Evolutionary conservation across 2,329 filamentous ascomycete genomes (phyloP).

Genomic region (Pseudogymnoascus sp.): DNA sequence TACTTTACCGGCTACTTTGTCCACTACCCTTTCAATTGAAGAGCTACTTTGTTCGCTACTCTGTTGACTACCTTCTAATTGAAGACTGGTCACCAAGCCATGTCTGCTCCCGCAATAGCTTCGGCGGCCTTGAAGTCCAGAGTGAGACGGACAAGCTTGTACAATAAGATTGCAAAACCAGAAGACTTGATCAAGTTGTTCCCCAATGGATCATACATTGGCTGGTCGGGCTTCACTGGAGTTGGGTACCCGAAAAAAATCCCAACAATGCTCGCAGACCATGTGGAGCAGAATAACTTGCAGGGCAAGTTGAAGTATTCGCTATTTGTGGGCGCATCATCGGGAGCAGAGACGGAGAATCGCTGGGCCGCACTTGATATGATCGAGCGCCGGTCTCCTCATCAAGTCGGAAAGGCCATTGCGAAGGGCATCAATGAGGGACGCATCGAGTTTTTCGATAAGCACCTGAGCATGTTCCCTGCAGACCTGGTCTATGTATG

Average conservation of each 20-base stretch:
- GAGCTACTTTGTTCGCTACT: no score
- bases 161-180: constrained; percentile 70
- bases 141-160: constrained; percentile 64
- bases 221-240: constrained; percentile 86
- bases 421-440: constrained; percentile 85
- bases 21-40: not conserved
- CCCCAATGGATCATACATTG: constrained; percentile 76
- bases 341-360: constrained; percentile 79
- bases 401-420: constrained; percentile 86
- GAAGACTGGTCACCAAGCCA: not conserved
- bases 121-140: constrained; percentile 59
- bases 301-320: constrained; percentile 80
- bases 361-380: constrained; percentile 84
- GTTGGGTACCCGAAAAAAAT: constrained; percentile 47
- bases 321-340: constrained; percentile 83
- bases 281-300: constrained; percentile 79
- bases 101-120: constrained; percentile 14
- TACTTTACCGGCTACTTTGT: not conserved
- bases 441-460: constrained; percentile 86
- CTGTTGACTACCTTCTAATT: no score
- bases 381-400: constrained; percentile 77
- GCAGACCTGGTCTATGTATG: constrained; percentile 64
- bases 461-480: constrained; percentile 89
- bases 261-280: constrained; percentile 74
- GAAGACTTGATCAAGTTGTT: constrained; percentile 75